Evolutionary conservation across 1,139 yeast species (phyloP), one percentile per base, ranked within the genome.

Genomic region (Komagataea norvegica): DNA sequence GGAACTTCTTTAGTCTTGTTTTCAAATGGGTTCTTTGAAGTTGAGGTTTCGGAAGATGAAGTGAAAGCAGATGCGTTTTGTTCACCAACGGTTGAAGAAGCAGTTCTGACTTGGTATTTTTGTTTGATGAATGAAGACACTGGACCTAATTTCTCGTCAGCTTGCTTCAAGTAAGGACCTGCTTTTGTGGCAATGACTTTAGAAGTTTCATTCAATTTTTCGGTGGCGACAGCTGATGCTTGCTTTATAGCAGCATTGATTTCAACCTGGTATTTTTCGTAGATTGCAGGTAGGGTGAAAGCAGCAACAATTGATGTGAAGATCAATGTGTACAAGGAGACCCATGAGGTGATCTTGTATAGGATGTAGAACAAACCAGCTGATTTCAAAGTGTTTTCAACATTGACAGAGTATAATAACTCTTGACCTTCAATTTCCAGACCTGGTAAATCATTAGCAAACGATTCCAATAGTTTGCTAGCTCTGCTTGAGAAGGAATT

Each of bases 251-350:
- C 75, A 37, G 80, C 79, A 64, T 89, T 95, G 60, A 91, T 83
- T 67, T 84, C 83, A 55, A 71, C 71, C 71, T 87, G 80, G 74
- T 85, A 79, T 51, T 71, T 72, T 50, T 73, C 65, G 69, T 89
- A 91, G 48, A 84, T 56, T 24, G 75, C 76, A 44, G 98, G 97
- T 36, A 76, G 65, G 33, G 93, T 66, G 72, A 91, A 91, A 16
- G 84, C 72, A 25, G 70, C 60, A 37, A 86, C 62, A 40, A 83
- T 76, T 31, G 75, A 61, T 36, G 74, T 55, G 49, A 83, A 65
- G 29, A 77, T 55, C 53, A 89, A 65, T 27, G 82, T 69, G 74
- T 82, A 84, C 44, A 89, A 62, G 18, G 95, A 76, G 59, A 89
- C 69, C 74, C 79, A 70, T 29, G 86, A 78, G 48, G 95, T 84